Base-by-base conservation (phyloP, 2,329 filamentous ascomycete genomes). In the Pseudogymnoascus sp. region DNA sequence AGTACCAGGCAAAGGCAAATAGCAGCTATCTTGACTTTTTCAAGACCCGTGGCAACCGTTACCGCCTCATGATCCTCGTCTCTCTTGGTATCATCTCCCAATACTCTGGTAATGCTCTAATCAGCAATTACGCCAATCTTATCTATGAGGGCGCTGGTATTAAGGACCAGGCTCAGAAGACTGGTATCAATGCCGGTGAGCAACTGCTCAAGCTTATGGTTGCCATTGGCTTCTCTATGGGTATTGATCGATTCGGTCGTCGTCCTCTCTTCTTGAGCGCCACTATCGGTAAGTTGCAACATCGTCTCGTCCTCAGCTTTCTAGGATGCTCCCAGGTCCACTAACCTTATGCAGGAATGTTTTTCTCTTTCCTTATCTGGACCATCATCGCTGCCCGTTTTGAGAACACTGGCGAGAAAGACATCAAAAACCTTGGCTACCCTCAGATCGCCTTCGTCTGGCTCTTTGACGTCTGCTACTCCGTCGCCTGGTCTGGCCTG, bases 21-120 rank as follows among this genome's bases (percentile, higher is more conserved):
- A 82, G 80, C 55, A 80, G 76, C 64, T 89, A 87, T 71, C 65
- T 81, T 14, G 84, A 88, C 70, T 67, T 68, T 62, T 8, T 70
- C 21, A 64, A 65, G 21, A 88, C 86, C 25, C 80, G 77, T 68
- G 85, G 86, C 28, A 88, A 89, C 76, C 79, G 84, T 61, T 85
- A 85, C 77, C 79, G 87, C 9, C 76, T 89, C 49, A 78, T 81
- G 58, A 82, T 89, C 62, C 77, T 88, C 43, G 72, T 87, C 43
- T 87, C 83, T 0, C 78, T 89, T 16, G 86, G 85, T 69, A 75
- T 88, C 67, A 87, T 88, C 70, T 87, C 84, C 1, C 86, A 89
- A 73, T 88, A 87, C 75, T 85, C 81, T 61, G 86, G 87, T 49
- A 89, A 88, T 70, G 85, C 83, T 16, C 75, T 89, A 1, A 84